Evolutionary conservation across 805 yeast species (phyloP), one percentile per base, ranked within the genome.

Genomic region (Kodamaea kaohsiungensis): DNA sequence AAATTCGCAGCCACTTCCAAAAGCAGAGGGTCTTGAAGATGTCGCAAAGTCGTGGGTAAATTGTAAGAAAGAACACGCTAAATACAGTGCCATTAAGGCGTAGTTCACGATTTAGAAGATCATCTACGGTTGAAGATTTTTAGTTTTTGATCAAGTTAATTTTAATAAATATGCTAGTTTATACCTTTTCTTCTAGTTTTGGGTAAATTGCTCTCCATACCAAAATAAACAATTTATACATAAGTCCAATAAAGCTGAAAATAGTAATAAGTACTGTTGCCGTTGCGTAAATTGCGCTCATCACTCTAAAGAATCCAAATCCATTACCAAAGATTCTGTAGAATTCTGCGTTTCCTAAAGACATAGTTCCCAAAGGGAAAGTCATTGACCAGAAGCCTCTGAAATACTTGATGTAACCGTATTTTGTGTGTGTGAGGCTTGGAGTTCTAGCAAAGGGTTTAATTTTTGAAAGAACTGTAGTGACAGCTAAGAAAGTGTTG

Each of bases 291-390:
- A 89, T 78, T 6, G 85, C 76, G 13, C 87, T 81, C 22, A 89
- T 58, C 7, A 86, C 85, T 58, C 82, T 77, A 68, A 89, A 88
- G 0, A 88, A 83, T 9, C 67, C 62, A 59, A 87, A 65, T 1
- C 79, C 79, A 17, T 61, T 52, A 46, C 61, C 61, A 30, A 56
- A 56, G 15, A 50, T 49, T 30, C 49, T 43, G 56, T 53, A 85
- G 16, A 91, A 64, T 60, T 83, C 80, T 9, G 74, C 67, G 54
- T 83, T 78, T 1, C 90, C 83, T 12, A 87, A 66, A 0, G 87
- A 76, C 86, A 89, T 56, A 10, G 72, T 89, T 1, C 97, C 97
- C 61, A 91, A 63, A 3, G 97, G 97, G 85, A 91, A 91, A 58
- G 97, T 88, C 76, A 88, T 81, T 15, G 91, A 85, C 97, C 97